These are phyloP conservation scores for Lodderomyces metapsilosis DNA, from an alignment of 1,139 yeast genomes.

Conservation along the genomic window DNA sequence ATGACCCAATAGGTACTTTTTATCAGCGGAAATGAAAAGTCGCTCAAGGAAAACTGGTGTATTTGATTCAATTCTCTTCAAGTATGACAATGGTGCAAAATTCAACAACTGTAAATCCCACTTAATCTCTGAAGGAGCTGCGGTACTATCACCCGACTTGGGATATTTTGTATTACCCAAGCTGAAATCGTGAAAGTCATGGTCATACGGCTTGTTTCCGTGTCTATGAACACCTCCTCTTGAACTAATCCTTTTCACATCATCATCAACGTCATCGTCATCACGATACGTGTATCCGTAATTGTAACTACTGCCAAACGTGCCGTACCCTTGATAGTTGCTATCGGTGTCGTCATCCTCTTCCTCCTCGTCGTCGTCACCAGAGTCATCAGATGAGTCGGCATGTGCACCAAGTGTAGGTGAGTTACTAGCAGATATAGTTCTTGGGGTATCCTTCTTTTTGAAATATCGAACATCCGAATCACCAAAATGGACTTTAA, in stretches of 20 bases:
- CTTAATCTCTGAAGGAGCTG: constrained; percentile 16
- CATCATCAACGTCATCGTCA: constrained; percentile 13
- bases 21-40: constrained; percentile 57
- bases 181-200: constrained; percentile 15
- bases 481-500: constrained; percentile 78
- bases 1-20: constrained; percentile 61
- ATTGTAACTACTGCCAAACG: background rate
- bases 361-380: constrained; percentile 18
- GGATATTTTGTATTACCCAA: constrained; percentile 27
- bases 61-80: constrained; percentile 34
- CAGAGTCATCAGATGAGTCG: constrained; percentile 13
- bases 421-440: constrained; percentile 66
- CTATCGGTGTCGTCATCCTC: constrained; percentile 9
- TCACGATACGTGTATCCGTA: constrained; percentile 10
- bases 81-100: constrained; percentile 41
- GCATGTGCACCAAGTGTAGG: constrained; percentile 39
- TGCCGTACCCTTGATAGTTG: constrained; percentile 7
- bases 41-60: constrained; percentile 63
- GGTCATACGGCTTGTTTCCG: constrained; percentile 17
- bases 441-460: constrained; percentile 69
- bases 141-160: too few relatives aligned
- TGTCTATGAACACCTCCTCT: background rate
- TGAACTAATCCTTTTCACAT: constrained; percentile 1
- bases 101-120: constrained; percentile 57
- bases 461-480: constrained; percentile 71